These are phyloP conservation scores for Peziza echinospora DNA, from an alignment of 495 filamentous ascomycete genomes.

Conservation along the genomic window DNA sequence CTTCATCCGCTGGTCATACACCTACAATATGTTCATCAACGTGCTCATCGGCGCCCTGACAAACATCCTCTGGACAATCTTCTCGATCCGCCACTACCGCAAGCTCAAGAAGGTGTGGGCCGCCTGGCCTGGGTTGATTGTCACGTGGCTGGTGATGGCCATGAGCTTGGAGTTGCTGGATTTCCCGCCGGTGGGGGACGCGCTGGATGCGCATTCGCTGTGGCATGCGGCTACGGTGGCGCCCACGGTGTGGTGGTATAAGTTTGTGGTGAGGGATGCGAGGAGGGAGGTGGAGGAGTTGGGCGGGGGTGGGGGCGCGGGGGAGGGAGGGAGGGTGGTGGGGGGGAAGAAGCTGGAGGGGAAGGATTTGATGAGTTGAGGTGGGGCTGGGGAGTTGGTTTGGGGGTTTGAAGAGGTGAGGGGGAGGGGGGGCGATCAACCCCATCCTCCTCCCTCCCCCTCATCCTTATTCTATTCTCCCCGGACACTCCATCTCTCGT, in stretches of 20 bases:
- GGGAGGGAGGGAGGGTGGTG: slow-evolving; percentile 6
- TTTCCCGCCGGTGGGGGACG: slow-evolving; percentile 65
- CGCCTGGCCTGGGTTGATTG: slow-evolving; percentile 77
- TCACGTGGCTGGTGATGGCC: slow-evolving; percentile 73
- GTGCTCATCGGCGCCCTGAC: slow-evolving; percentile 59
- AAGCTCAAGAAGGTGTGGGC: slow-evolving; percentile 50
- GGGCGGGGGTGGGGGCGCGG: slow-evolving; percentile 1
- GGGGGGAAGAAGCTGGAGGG: slow-evolving; percentile 1
- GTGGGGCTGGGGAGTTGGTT: too few relatives aligned
- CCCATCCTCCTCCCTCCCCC: too few relatives aligned
- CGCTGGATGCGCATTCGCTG: slow-evolving; percentile 80
- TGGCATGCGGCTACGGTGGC: slow-evolving; percentile 89
- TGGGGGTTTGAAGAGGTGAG: too few relatives aligned
- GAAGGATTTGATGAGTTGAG: too few relatives aligned
- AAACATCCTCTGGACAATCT: slow-evolving; percentile 69
- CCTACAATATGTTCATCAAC: slow-evolving; percentile 93
- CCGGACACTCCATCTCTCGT: too few relatives aligned
- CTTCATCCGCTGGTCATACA: slow-evolving; percentile 77
- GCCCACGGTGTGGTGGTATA: slow-evolving; percentile 83
- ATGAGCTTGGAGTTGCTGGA: slow-evolving; percentile 94
- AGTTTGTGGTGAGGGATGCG: slow-evolving; percentile 29
- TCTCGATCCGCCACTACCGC: slow-evolving; percentile 53
- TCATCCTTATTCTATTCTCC: too few relatives aligned
- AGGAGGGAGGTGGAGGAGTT: slow-evolving; percentile 7
- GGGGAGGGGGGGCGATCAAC: too few relatives aligned